Evolutionary conservation across 2,329 filamentous ascomycete species (phyloP), one percentile per base, ranked within the genome.

Genomic region (Myriangium duriaei): DNA sequence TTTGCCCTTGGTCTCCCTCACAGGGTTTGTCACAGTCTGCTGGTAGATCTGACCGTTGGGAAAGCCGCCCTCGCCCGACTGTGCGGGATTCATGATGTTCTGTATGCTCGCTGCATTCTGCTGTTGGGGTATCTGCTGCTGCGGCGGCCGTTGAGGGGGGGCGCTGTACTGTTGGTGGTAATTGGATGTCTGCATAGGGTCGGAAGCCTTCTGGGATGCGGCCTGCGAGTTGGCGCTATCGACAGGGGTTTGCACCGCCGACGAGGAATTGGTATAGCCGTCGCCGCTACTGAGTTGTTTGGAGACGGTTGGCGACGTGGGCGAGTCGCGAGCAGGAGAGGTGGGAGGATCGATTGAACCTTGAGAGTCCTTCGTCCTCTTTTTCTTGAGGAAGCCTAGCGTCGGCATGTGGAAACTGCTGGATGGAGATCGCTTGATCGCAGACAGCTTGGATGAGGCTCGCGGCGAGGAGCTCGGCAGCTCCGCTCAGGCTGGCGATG

Each of bases 301-400:
- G 31, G 44, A 39, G 7, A 46, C 32, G 49, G 70, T 69, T 54
- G 76, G 69, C 55, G 77, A 75, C 51, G 71, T 72, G 59, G 83
- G 77, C 58, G 74, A 70, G 58, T 78, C 74, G 57, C 71, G 29
- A 26, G 36, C 36, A 14, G 36, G 36, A 11, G 36, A 39, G 16
- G 36, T 21, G 26, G 36, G 36, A 39, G 36, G 61, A 60, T 77
- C 71, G 51, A 61, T 60, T 58, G 60, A 62, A 47, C 68, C 64
- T 51, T 64, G 61, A 53, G 77, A 81, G 69, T 95, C 86, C 76
- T 86, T 92, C 67, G 86, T 93, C 75, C 86, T 80, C 74, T 93
- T 94, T 76, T 94, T 96, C 75, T 95, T 95, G 60, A 96, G 76
- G 59, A 95, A 86, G 63, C 85, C 85, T 70, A 95, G 75, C 63